A percentile compares a stretch with the other conserved stretches of the same genome.
These are phyloP conservation scores for Hyphopichia fennica DNA, from an alignment of 1,139 yeast genomes.

Conservation along the genomic window DNA sequence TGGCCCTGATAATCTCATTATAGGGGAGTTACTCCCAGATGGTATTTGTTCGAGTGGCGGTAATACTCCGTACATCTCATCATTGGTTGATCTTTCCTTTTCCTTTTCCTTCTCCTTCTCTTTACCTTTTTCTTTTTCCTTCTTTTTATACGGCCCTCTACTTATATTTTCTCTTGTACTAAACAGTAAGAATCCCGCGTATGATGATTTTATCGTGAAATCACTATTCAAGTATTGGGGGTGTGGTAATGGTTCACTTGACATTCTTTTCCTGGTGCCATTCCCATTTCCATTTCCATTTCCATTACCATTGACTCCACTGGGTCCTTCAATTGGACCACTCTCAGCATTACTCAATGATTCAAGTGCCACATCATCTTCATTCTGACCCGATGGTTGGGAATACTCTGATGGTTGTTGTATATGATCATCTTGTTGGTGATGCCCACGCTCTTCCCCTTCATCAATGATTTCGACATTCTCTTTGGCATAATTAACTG, in stretches of 20 bases:
- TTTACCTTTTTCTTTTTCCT: too few relatives aligned
- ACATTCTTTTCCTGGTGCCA: background rate
- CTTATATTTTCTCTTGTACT: slow-evolving; percentile 15
- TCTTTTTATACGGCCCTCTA: slow-evolving; percentile 1
- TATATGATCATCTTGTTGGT: background rate
- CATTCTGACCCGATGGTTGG: slow-evolving; percentile 7
- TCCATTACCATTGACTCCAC: background rate
- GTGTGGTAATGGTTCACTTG: slow-evolving; percentile 25
- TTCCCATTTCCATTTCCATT: too few relatives aligned
- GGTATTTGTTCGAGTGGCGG: background rate
- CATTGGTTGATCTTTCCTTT: background rate
- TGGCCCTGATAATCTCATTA: too few relatives aligned
- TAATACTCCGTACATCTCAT: too few relatives aligned
- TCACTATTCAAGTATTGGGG: slow-evolving; percentile 32
- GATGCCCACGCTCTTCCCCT: background rate
- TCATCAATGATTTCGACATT: slow-evolving; percentile 29
- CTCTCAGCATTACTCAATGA: too few relatives aligned
- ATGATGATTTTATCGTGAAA: slow-evolving; percentile 28
- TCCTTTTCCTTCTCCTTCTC: too few relatives aligned
- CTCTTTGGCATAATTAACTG: slow-evolving; percentile 49
- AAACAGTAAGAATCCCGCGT: slow-evolving; percentile 34
- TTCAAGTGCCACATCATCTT: too few relatives aligned
- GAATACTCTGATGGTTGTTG: slow-evolving; percentile 30
- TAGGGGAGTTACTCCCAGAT: too few relatives aligned
- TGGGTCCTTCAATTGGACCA: background rate